Percentiles rank a stretch among this genome's conserved stretches.
Conservation (phyloP, 2,329 filamentous ascomycete species). For the Didymella exigua region DNA sequence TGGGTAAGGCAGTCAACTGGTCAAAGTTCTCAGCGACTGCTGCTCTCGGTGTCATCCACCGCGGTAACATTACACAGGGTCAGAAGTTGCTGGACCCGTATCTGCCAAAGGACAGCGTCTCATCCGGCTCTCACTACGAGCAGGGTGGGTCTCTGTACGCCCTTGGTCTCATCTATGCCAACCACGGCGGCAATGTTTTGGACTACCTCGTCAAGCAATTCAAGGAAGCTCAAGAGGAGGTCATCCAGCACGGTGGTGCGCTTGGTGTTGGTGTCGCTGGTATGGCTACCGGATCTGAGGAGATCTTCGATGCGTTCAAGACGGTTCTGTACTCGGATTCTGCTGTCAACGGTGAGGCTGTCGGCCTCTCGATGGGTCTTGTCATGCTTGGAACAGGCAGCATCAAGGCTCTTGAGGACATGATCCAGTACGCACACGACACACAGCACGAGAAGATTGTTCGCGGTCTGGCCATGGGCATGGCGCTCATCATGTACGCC, state of each 20-base stretch:
- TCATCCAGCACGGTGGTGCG: slow-evolving; percentile 95
- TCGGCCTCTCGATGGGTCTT: slow-evolving; percentile 93
- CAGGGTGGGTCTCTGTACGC: slow-evolving; percentile 96
- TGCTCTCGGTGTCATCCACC: slow-evolving; percentile 93
- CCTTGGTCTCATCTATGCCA: slow-evolving; percentile 94
- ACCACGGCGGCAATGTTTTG: slow-evolving; percentile 89
- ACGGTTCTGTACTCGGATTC: slow-evolving; percentile 90
- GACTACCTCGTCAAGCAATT: slow-evolving; percentile 80
- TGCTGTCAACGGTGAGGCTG: slow-evolving; percentile 94
- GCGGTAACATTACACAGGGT: slow-evolving; percentile 91
- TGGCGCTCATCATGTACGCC: slow-evolving; percentile 98
- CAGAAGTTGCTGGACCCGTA: slow-evolving; percentile 94
- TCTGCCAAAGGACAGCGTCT: slow-evolving; percentile 77
- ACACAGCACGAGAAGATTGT: slow-evolving; percentile 99
- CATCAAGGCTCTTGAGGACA: slow-evolving; percentile 87
- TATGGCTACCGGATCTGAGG: slow-evolving; percentile 92
- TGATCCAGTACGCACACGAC: slow-evolving; percentile 97
- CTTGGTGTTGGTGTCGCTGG: slow-evolving; percentile 94
- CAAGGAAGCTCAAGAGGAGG: slow-evolving; percentile 78
- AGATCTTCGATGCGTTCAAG: slow-evolving; percentile 90
- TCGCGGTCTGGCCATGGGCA: slow-evolving; percentile 90
- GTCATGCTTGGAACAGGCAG: slow-evolving; percentile 99
- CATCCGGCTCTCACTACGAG: slow-evolving; percentile 84
- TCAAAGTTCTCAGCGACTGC: slow-evolving; percentile 98
- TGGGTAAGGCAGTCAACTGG: slow-evolving; percentile 99